These are phyloP conservation scores for Dothideomycetidae sp. DNA, from an alignment of 2,329 filamentous ascomycete genomes.

Conservation along the genomic window DNA sequence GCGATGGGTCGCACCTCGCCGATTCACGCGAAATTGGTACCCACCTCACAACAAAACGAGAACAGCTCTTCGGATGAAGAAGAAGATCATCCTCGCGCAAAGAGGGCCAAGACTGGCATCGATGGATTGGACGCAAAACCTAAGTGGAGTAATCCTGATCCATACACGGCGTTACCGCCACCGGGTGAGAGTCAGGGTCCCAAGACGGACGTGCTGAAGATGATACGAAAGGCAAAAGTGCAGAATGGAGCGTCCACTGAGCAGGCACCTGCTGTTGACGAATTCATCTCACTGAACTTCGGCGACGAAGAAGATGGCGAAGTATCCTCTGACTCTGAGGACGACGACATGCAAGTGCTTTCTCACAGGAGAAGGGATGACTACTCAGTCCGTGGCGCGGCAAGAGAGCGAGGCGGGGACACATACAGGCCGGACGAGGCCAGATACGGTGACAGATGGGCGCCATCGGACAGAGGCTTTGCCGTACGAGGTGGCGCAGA, in stretches of 20 bases:
- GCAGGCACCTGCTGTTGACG: slow-evolving; percentile 38
- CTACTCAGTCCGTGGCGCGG: too few species aligned
- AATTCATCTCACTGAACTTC: slow-evolving; percentile 81
- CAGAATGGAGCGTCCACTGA: slow-evolving; percentile 38
- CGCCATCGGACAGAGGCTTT: too few species aligned
- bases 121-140: slow-evolving; percentile 30
- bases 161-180: slow-evolving; percentile 76
- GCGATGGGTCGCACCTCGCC: too few species aligned
- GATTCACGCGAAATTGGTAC: too few species aligned
- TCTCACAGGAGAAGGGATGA: too few species aligned
- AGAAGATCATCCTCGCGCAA: slow-evolving; percentile 17
- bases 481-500: too few species aligned
- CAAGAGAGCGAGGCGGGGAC: too few species aligned
- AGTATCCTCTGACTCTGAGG: slow-evolving; percentile 12
- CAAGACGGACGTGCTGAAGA: slow-evolving; percentile 72
- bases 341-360: too few species aligned
- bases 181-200: slow-evolving; percentile 58
- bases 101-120: slow-evolving; percentile 18
- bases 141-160: slow-evolving; percentile 93
- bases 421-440: too few species aligned
- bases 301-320: slow-evolving; percentile 38
- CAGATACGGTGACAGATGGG: too few species aligned
- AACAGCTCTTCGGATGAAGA: too few species aligned
- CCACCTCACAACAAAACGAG: too few species aligned
- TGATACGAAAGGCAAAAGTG: slow-evolving; percentile 80